Percentiles rank a stretch among this genome's conserved stretches.
These are phyloP conservation scores for Gardenia jasminoides DNA, from an alignment of 257 asterid species.

Conservation along the genomic window DNA sequence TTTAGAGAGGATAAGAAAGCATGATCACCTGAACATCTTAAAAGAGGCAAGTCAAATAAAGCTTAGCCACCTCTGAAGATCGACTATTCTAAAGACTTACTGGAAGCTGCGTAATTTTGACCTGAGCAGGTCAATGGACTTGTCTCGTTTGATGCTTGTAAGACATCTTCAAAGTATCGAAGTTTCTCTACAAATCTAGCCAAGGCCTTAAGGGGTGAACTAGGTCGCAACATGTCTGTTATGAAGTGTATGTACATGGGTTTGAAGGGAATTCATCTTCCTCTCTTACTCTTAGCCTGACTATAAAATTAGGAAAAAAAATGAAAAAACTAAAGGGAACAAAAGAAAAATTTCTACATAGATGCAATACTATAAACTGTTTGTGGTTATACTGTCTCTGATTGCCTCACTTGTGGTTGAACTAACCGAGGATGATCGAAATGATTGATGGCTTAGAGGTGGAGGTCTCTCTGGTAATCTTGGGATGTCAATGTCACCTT, in stretches of 20 bases:
- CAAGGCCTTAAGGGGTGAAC: background rate
- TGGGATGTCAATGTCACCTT: slow-evolving; percentile 64
- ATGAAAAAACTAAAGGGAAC: background rate
- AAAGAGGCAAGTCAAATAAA: background rate
- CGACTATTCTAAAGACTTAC: background rate
- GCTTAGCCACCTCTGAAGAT: background rate
- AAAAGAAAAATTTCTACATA: background rate
- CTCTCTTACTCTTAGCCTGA: background rate
- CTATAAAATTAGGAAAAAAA: background rate
- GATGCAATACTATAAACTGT: slow-evolving; percentile 1
- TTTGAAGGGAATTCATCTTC: background rate
- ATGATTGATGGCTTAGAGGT: slow-evolving; percentile 38
- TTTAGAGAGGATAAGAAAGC: background rate
- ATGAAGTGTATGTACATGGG: background rate
- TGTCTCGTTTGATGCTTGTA: background rate
- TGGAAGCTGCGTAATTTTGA: background rate
- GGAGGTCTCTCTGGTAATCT: slow-evolving; percentile 46
- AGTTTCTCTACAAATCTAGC: background rate
- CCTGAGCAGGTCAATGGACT: background rate
- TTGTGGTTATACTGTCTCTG: slow-evolving; percentile 9
- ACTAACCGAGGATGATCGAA: slow-evolving; percentile 22
- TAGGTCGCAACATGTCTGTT: background rate
- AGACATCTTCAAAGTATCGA: background rate
- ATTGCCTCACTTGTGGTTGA: slow-evolving; percentile 15
- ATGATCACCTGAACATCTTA: background rate